Evolutionary conservation across 805 yeast genomes (phyloP), one percentile per base, ranked within the genome.

Genomic region (Tetrapisispora arboricola): DNA sequence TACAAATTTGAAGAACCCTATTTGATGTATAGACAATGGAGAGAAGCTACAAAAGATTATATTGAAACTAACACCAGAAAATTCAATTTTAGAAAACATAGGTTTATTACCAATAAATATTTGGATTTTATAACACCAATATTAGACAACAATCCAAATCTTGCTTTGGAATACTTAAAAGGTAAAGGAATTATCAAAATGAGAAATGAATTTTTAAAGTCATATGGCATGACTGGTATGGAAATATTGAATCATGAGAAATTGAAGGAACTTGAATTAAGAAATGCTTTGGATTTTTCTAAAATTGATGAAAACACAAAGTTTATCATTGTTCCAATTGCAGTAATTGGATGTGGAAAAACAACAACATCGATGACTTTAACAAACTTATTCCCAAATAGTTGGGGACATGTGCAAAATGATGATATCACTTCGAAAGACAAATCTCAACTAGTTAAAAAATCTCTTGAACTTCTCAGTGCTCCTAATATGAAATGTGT

Each of bases 1-100:
- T 92, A 68, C 66, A 92, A 92, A 61, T 92, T 92, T 59, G 95
- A 87, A 49, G 95, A 92, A 62, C 98, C 98, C 0, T 92, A 92
- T 57, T 64, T 87, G 34, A 72, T 92, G 72, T 92, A 87, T 60
- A 71, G 99, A 44, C 84, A 83, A 51, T 77, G 94, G 75, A 72
- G 99, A 49, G 97, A 92, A 53, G 83, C 78, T 2, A 86, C 96
- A 1, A 79, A 75, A 54, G 66, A 65, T 33, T 73, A 73, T 45
- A 68, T 83, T 9, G 43, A 52, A 0, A 43, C 47, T 12, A 55
- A 60, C 48, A 41, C 52, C 11, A 57, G 69, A 12, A 61, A 70
- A 6, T 59, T 52, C 39, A 66, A 63, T 20, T 63, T 75, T 42
- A 60, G 59, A 17, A 72, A 73, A 42, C 86, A 84, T 54, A 72